Evolutionary conservation across 129 eudicot species (phyloP), one percentile per base, ranked within the genome.

Genomic region (Glebionis coronaria): DNA sequence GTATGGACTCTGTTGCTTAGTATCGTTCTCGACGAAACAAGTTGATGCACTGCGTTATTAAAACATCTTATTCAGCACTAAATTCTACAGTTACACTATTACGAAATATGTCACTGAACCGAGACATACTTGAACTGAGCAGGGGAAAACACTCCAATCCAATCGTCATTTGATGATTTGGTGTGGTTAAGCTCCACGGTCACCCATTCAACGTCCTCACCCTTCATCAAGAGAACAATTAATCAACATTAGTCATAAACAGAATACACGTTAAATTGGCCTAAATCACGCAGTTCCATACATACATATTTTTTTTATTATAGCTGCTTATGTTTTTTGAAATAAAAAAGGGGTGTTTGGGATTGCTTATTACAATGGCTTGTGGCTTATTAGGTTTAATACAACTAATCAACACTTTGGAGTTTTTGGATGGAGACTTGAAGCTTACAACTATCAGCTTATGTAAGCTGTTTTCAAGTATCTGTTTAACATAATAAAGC

Each of bases 71-170:
- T 64, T 70, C 7, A 49, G 23, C 12, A 70, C 5, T 29, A 54
- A 68, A 28, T 6, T 75, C 7, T 23, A 51, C 12, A 44, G 14
- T 16, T 56, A 47, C 11, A 66, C 7, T 3, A 20, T 28, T 19
- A 69, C 25, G n/a, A 12, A 40, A 40, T 27, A 53, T 19, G 21
- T 8, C 20, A 21, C 12, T 23, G 42, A 42, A 49, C 59, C 14
- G 10, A 21, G 50, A 42, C 51, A 59, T 84, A 92, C 98, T 92
- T 88, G 74, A 92, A 80, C 29, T 76, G 86, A 29, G 98, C 96
- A 16, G 98, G 98, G 18, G 95, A 92, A 78, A 92, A 92, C 7
- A 92, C 96, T 56, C 96, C 98, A 73, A 92, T 71, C 98, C 98
- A 92, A 60, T 92, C 98, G 79, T 84, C 87, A 65, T 84, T 57